A percentile compares a stretch with the other conserved stretches of the same genome.
Evolutionary conservation across 2,329 filamentous ascomycete genomes (phyloP).

Genomic region (Ceratocystis huliohia): DNA sequence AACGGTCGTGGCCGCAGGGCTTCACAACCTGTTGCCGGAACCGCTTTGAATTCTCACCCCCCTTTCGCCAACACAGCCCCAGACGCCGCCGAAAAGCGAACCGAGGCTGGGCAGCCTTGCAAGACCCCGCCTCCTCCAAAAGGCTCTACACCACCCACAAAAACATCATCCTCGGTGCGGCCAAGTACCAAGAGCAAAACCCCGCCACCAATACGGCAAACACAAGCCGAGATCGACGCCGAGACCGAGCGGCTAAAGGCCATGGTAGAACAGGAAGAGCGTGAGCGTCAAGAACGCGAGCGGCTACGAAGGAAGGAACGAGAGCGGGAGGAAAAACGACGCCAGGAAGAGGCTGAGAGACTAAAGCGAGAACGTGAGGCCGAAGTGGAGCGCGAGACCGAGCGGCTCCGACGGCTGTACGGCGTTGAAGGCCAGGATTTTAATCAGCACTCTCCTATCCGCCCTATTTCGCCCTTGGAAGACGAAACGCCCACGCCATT

Average conservation of each 20-base stretch:
- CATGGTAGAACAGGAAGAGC: constrained; percentile 41
- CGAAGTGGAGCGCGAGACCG: constrained; percentile 70
- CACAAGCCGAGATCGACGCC: constrained; percentile 44
- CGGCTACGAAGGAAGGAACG: constrained; percentile 25
- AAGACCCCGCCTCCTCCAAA: not conserved
- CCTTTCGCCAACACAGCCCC: constrained; percentile 29
- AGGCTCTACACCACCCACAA: constrained; percentile 17
- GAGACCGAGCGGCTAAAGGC: constrained; percentile 63
- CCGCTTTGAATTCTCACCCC: constrained; percentile 22
- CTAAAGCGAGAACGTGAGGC: constrained; percentile 53
- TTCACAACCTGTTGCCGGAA: constrained; percentile 24
- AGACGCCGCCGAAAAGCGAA: constrained; percentile 3
- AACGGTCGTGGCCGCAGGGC: constrained; percentile 38
- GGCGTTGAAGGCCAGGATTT: constrained; percentile 40
- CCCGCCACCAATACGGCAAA: constrained; percentile 26
- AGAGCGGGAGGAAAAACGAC: constrained; percentile 31
- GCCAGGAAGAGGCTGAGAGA: constrained; percentile 28
- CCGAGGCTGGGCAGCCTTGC: not conserved
- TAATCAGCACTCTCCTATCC: constrained; percentile 23
- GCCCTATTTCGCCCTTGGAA: constrained; percentile 22
- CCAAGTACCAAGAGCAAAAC: constrained; percentile 29
- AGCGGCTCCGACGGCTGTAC: constrained; percentile 58
- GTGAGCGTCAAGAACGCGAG: constrained; percentile 45
- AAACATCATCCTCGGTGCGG: constrained; percentile 36
- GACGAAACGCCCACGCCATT: constrained; percentile 17